Evolutionary conservation across 306 rosid genomes (phyloP).

Genomic region (Spatholobus suberectus): DNA sequence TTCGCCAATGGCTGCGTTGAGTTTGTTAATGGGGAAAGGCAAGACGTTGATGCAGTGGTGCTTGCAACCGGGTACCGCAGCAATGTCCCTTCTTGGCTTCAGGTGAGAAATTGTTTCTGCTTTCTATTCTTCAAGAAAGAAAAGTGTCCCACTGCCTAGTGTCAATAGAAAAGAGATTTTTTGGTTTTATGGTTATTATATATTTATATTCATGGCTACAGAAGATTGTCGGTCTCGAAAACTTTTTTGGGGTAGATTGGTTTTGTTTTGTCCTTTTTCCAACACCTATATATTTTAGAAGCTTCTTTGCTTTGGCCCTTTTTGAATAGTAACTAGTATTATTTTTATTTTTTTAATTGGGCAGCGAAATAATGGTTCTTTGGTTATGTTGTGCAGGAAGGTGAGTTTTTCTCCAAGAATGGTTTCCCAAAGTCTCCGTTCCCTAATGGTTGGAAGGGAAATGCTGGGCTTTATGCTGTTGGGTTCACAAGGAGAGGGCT

Average conservation of each 20-base stretch:
- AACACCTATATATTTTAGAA: background rate
- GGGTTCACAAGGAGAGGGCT: conserved; percentile 97
- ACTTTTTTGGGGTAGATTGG: conserved; percentile 3
- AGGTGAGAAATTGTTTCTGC: conserved; percentile 60
- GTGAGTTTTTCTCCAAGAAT: conserved; percentile 78
- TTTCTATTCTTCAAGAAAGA: background rate
- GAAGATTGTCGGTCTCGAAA: conserved; percentile 12
- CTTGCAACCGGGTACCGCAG: conserved; percentile 94
- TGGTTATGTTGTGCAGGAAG: conserved; percentile 62
- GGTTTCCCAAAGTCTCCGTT: conserved; percentile 82
- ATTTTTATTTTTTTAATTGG: background rate
- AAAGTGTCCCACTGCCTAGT: background rate
- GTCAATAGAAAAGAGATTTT: background rate
- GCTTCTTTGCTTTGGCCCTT: background rate
- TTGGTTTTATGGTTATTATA: background rate
- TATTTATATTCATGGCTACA: background rate
- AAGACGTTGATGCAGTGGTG: conserved; percentile 66
- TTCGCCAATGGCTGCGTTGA: conserved; percentile 54
- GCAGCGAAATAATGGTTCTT: conserved; percentile 39
- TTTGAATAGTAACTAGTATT: background rate
- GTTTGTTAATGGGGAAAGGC: conserved; percentile 62
- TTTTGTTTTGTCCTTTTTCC: background rate
- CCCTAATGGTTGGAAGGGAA: conserved; percentile 95
- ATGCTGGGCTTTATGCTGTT: conserved; percentile 84
- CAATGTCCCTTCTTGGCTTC: conserved; percentile 97